Base-by-base conservation (phyloP, 495 filamentous ascomycete genomes). In the Pyrenopolyporus hunteri region DNA sequence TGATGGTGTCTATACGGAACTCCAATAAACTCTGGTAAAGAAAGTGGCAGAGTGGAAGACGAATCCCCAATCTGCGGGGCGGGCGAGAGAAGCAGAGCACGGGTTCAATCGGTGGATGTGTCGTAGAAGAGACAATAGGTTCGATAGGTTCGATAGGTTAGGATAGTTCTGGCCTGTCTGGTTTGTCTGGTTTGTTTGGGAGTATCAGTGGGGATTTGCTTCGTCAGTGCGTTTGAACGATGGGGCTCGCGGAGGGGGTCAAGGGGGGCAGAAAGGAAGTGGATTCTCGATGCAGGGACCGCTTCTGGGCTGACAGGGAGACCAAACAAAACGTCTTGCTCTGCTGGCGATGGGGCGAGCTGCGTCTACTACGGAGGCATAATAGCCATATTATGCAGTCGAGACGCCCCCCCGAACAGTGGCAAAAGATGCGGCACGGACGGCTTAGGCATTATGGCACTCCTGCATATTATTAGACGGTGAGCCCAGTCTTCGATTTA, bases 41-140 rank as follows among this genome's bases (percentile, higher is more conserved):
- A n/a, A n/a, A n/a, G n/a, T n/a, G n/a, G n/a, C n/a, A n/a, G n/a
- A n/a, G n/a, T n/a, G n/a, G n/a, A n/a, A 86, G 64, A 73, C 87
- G 78, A 83, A 88, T 67, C 57, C 71, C 14, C 83, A 83, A 67
- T 81, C 84, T 6, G 73, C 70, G 49, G 75, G 69, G 37, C 86
- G 77, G 68, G 83, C 32, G 13, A 31, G 29, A 51, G 47, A 20
- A n/a, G n/a, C n/a, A 22, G 37, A 23, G 37, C 11, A 42, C 1
- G 37, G 37, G 9, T 13, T 42, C 19, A 42, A 10, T 42, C 37
- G 37, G 19, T n/a, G n/a, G n/a, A n/a, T n/a, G n/a, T n/a, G n/a
- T n/a, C n/a, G n/a, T n/a, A n/a, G n/a, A n/a, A n/a, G n/a, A n/a
- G n/a, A n/a, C n/a, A n/a, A n/a, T n/a, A n/a, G n/a, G n/a, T n/a